phyloP scores from a whole-genome alignment of 2,329 filamentous ascomycete species.

The Biscogniauxia marginata region DNA sequence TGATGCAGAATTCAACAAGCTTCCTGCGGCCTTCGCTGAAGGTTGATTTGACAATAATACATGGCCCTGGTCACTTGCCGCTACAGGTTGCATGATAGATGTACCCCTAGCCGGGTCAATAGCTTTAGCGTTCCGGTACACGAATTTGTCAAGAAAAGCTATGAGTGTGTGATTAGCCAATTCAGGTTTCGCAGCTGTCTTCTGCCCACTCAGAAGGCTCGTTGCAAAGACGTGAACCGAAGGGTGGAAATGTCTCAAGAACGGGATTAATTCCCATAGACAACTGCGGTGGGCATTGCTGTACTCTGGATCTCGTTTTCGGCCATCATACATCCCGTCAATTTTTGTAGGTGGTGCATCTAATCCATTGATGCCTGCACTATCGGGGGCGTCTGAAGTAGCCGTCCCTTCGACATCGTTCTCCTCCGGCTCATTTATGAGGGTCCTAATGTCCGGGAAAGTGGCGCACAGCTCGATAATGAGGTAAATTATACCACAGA shows the following conservation, averaged over 20 bases:
- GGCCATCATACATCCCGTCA: conserved; percentile 68
- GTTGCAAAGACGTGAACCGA: conserved; percentile 83
- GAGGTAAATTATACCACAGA: conserved; percentile 89
- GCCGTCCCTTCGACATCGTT: conserved; percentile 68
- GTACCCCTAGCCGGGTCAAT: conserved; percentile 66
- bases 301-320: conserved; percentile 88
- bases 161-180: conserved; percentile 86
- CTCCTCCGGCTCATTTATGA: conserved; percentile 79
- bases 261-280: conserved; percentile 87
- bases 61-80: conserved; percentile 51
- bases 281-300: conserved; percentile 92
- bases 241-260: conserved; percentile 83
- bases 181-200: conserved; percentile 84
- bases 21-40: conserved; percentile 33
- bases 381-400: conserved; percentile 39
- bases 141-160: conserved; percentile 95
- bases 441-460: conserved; percentile 76
- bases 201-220: conserved; percentile 65
- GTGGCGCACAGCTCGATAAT: conserved; percentile 75
- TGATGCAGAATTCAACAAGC: conserved; percentile 73
- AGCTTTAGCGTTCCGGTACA: conserved; percentile 91
- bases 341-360: conserved; percentile 23
- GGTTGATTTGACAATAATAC: conserved; percentile 55
- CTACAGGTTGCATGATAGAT: conserved; percentile 95
- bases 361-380: conserved; percentile 17